These are phyloP conservation scores for Metschnikowia santaceciliae DNA, from an alignment of 805 yeast genomes.

Conservation along the genomic window DNA sequence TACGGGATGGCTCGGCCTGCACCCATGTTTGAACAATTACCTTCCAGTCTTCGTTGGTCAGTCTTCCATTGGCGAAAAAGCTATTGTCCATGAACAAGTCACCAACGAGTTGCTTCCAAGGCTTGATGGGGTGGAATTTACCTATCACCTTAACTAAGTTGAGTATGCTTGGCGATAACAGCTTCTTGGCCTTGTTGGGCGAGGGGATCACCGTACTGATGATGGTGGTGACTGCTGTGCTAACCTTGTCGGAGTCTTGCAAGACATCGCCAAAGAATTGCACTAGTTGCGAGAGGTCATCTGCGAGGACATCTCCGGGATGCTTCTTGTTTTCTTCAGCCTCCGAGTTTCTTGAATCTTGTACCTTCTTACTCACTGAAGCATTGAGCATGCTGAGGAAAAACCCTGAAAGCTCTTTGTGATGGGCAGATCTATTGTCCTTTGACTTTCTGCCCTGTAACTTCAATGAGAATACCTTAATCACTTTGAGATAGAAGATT, in stretches of 20 bases:
- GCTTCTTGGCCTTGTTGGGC: slow-evolving; percentile 42
- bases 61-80: slow-evolving; percentile 39
- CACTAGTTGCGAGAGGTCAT: slow-evolving; percentile 9
- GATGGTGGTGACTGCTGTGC: slow-evolving; percentile 46
- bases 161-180: slow-evolving; percentile 41
- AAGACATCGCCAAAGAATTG: slow-evolving; percentile 36
- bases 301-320: slow-evolving; percentile 33
- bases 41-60: slow-evolving; percentile 46
- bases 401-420: slow-evolving; percentile 43
- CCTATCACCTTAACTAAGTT: slow-evolving; percentile 41
- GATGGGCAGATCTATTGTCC: slow-evolving; percentile 28
- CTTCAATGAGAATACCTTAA: slow-evolving; percentile 51
- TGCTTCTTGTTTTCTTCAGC: neutral
- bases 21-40: slow-evolving; percentile 61
- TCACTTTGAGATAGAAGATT: slow-evolving; percentile 51
- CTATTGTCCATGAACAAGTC: slow-evolving; percentile 63
- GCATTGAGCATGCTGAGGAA: slow-evolving; percentile 29
- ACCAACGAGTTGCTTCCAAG: slow-evolving; percentile 60
- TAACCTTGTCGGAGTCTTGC: slow-evolving; percentile 60
- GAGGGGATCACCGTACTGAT: slow-evolving; percentile 54
- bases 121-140: slow-evolving; percentile 36
- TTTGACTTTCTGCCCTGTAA: slow-evolving; percentile 57
- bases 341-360: neutral
- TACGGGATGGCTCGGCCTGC: slow-evolving; percentile 54
- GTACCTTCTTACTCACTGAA: slow-evolving; percentile 7